Percentiles rank a stretch among this genome's conserved stretches.
Evolutionary conservation across 495 filamentous ascomycete genomes (phyloP).

Genomic region (Echria macrotheca): DNA sequence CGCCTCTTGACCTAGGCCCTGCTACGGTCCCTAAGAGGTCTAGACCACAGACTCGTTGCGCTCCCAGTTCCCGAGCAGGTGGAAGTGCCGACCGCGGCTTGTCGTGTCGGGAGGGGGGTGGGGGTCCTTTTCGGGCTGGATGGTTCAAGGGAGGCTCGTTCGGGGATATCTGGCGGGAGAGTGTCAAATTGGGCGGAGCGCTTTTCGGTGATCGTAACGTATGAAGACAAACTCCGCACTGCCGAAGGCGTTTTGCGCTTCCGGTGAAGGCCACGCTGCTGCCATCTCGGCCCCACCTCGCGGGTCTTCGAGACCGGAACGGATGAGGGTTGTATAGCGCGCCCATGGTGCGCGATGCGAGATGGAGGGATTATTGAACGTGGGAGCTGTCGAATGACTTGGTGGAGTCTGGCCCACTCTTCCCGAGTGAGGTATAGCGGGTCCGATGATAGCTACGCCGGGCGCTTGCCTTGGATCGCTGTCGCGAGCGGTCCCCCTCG

Average conservation of each 20-base stretch:
- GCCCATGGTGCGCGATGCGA: too few species aligned
- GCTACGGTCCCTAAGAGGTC: neutral
- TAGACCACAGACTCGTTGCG: slow-evolving; percentile 1
- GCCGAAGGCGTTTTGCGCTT: neutral
- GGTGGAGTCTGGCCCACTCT: too few species aligned
- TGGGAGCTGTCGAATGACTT: too few species aligned
- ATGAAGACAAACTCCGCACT: neutral
- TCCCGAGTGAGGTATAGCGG: too few species aligned
- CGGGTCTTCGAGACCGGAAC: too few species aligned
- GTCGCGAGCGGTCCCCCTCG: too few species aligned
- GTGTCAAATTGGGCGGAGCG: neutral
- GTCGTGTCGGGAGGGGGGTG: neutral
- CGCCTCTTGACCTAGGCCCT: too few species aligned
- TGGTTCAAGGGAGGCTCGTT: neutral
- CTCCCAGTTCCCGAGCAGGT: slow-evolving; percentile 1
- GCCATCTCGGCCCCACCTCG: too few species aligned
- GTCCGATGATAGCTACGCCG: too few species aligned
- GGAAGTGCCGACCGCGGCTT: neutral
- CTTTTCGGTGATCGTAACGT: neutral
- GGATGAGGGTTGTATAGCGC: too few species aligned
- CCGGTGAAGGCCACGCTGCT: neutral
- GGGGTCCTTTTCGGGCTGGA: slow-evolving; percentile 3
- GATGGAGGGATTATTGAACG: too few species aligned
- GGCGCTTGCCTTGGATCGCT: too few species aligned
- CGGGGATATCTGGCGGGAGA: neutral